Percentiles rank a stretch among this genome's conserved stretches.
phyloP scores from a whole-genome alignment of 139 green algal species.

The Yamagishiella unicocca region DNA sequence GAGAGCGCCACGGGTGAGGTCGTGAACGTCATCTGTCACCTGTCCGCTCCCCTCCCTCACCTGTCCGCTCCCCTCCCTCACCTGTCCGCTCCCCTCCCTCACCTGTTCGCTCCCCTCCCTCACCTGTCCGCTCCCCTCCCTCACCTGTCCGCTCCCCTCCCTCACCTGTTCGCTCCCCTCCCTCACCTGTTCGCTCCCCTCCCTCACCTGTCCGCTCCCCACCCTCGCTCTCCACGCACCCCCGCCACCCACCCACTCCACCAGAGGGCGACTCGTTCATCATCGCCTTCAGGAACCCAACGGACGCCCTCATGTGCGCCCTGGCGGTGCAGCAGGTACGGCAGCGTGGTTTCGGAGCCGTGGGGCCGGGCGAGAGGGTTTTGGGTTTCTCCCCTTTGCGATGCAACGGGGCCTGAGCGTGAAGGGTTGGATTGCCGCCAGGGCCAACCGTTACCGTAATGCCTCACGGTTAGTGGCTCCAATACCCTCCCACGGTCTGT shows the following conservation, averaged over 20 bases:
- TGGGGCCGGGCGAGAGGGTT: too few species aligned
- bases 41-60: not conserved
- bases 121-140: not conserved
- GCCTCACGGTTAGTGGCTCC: too few species aligned
- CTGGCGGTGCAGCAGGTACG: constrained; percentile 13
- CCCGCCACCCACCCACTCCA: not conserved
- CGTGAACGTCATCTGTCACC: not conserved
- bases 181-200: too few species aligned
- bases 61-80: not conserved
- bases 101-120: not conserved
- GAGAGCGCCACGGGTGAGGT: constrained; percentile 28
- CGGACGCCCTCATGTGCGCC: not conserved
- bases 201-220: not conserved
- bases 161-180: not conserved
- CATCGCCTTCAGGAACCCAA: constrained; percentile 24
- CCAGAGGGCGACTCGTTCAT: constrained; percentile 60
- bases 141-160: not conserved
- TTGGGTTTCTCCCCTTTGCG: too few species aligned
- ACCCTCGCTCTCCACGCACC: not conserved
- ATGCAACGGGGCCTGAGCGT: too few species aligned
- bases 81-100: not conserved
- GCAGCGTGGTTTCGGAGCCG: not conserved
- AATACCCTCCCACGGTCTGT: too few species aligned
- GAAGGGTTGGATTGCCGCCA: too few species aligned
- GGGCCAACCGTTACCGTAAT: too few species aligned